Base-by-base conservation (phyloP, 148 eudicot species). In the Nyssa sinensis region DNA sequence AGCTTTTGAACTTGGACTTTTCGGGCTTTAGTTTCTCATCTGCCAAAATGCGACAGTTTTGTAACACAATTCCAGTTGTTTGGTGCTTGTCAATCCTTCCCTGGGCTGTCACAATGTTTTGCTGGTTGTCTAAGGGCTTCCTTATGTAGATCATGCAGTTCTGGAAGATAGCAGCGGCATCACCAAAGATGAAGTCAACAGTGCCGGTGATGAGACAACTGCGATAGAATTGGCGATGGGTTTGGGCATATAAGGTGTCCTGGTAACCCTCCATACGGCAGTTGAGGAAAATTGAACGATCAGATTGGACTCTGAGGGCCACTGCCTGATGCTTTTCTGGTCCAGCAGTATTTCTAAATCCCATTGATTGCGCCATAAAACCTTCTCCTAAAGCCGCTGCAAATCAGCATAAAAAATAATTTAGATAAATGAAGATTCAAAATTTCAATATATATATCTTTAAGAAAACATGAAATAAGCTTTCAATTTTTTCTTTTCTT, bases 241-340 rank as follows among this genome's bases (percentile, higher is more conserved):
- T 63, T 72, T 90, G 95, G 0, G 78, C 90, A 13, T 92, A 92
- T 1, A 93, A 81, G 27, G 93, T 81, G 77, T 84, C 86, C 71
- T 93, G 89, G 81, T 84, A 88, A 0, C 82, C 97, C 37, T 90
- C 95, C 87, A 93, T 88, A 1, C 90, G 77, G 55, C 95, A 93
- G 62, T 86, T 87, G 12, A 87, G 79, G 86, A 93, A 93, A 62
- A 90, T 84, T 19, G 97, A 71, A 5, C 72, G 79, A 33, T 93
- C 95, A 0, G 95, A 75, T 74, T 87, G 88, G 58, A 88, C 95
- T 33, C 97, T 73, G 2, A 93, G 83, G 30, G 97, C 97, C 19
- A 93, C 95, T 6, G 95, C 97, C 66, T 90, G 95, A 62, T 85
- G 91, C 83, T 90, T 90, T 63, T 88, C 86, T 1, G 94, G 83